A percentile compares a stretch with the other conserved stretches of the same genome.
Evolutionary conservation across 371 early-diverging fungal species (phyloP).

Genomic region (Mucor lusitanicus): DNA sequence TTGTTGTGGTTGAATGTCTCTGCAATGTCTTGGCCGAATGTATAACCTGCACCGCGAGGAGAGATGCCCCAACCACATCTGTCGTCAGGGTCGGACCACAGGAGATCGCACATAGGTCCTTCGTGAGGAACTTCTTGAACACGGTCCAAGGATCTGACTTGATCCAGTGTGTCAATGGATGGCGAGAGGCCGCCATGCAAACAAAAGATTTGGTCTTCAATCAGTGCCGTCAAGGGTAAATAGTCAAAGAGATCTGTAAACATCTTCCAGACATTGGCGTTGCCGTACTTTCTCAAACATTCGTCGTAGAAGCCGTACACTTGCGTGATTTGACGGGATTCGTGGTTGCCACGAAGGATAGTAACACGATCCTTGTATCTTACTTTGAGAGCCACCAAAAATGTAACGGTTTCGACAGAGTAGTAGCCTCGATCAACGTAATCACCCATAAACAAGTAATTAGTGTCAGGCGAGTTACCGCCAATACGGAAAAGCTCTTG

Average conservation of each 20-base stretch:
- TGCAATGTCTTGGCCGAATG: constrained; percentile 97
- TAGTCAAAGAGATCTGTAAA: constrained; percentile 99
- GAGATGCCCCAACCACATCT: constrained; percentile 97
- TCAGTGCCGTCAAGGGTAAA: constrained; percentile 95
- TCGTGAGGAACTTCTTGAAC: constrained; percentile 99
- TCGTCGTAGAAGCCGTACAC: constrained; percentile 99
- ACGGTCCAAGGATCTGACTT: constrained; percentile 96
- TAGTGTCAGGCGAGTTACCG: constrained; percentile 96
- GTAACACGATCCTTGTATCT: constrained; percentile 97
- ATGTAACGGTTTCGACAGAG: constrained; percentile 95
- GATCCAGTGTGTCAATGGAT: constrained; percentile 95
- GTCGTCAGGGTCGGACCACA: constrained; percentile 99
- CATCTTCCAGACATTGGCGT: constrained; percentile 98
- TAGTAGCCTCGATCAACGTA: constrained; percentile 99
- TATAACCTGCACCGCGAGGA: constrained; percentile 98
- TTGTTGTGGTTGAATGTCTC: constrained; percentile 98
- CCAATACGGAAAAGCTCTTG: constrained; percentile 98
- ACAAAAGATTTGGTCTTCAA: constrained; percentile 83
- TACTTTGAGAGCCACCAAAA: constrained; percentile 94
- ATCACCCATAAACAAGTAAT: constrained; percentile 99
- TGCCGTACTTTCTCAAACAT: constrained; percentile 96
- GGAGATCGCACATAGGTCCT: constrained; percentile 96
- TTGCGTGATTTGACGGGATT: constrained; percentile 98
- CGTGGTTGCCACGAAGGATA: constrained; percentile 98
- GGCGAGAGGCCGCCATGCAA: constrained; percentile 99